Base-by-base conservation (phyloP, 306 rosid genomes). In the Quercus suber region DNA sequence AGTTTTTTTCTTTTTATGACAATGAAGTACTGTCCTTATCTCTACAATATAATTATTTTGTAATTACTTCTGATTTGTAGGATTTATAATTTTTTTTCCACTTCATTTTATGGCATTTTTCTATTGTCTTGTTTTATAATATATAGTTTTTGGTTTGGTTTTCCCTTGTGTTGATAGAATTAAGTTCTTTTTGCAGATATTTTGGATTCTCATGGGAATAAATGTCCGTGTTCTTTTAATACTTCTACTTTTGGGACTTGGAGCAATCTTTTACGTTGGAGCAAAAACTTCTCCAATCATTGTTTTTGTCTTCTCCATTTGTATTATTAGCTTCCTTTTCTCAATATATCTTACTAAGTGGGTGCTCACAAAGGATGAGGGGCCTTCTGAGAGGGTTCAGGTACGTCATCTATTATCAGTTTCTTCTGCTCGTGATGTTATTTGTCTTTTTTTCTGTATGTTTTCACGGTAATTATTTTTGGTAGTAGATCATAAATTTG, bases 291-390 rank as follows among this genome's bases (percentile, higher is more conserved):
- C 99, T 75, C 97, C 99, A 0, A 89, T 92, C 79, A 87, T 95
- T 74, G 87, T 95, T 31, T 92, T 95, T 79, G 99, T 95, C 87
- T 88, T 95, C 84, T 78, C 98, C 33, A 69, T 92, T 80, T 95
- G 99, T 82, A 90, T 95, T 71, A 74, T 91, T 84, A 92, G 97
- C 92, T 95, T 95, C 88, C 87, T 92, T 79, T 85, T 91, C 69
- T 74, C 99, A 0, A 73, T 92, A 71, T 86, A 92, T 83, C 96
- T 92, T 74, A 82, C 88, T 20, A 95, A 90, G 86, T 95, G 1
- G 99, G 99, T 95, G 67, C 99, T 95, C 18, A 86, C 98, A 1
- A 92, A 95, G 83, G 99, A 95, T 79, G 99, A 95, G 91, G 99
- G 99, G 28, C 98, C 99, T 58, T 92, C 87, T 28, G 97, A 95